Conservation (phyloP, 169 alveolate species). For the Perkinsus marinus region DNA sequence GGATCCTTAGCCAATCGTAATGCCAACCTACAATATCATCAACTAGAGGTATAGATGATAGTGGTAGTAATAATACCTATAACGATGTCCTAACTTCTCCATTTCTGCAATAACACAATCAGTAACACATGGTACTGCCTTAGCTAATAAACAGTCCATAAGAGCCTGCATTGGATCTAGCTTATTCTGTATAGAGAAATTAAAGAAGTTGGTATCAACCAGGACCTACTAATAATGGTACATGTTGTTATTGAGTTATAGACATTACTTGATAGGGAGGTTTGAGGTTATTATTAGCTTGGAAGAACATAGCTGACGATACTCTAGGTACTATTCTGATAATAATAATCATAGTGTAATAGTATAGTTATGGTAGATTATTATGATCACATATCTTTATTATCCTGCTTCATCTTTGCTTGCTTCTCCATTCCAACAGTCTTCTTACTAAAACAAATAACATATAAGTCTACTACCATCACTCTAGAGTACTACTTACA, state of each 20-base stretch:
- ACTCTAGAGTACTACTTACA: conserved; percentile 15
- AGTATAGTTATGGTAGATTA: neutral
- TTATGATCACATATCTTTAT: neutral
- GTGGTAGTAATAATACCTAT: conserved; percentile 16
- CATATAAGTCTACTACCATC: neutral
- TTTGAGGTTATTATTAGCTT: conserved; percentile 49
- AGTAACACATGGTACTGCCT: conserved; percentile 83
- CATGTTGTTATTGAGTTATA: no score
- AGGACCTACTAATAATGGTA: conserved; percentile 53
- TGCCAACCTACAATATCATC: conserved; percentile 59
- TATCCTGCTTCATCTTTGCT: neutral
- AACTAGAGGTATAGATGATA: neutral
- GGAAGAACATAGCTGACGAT: neutral
- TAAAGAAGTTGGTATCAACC: conserved; percentile 96
- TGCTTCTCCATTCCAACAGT: neutral
- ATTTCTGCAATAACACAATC: conserved; percentile 97
- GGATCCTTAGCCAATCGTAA: conserved; percentile 81
- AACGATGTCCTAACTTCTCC: conserved; percentile 94
- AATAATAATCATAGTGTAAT: no score
- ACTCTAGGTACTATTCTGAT: neutral
- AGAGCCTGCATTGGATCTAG: conserved; percentile 85
- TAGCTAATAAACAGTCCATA: conserved; percentile 90
- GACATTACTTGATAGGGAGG: conserved; percentile 39
- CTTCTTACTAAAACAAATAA: neutral
- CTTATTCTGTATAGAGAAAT: conserved; percentile 92